A percentile compares a stretch with the other conserved stretches of the same genome.
Evolutionary conservation across 1,284 basidiomycete genomes (phyloP).

Genomic region (Melampsora larici-populina): DNA sequence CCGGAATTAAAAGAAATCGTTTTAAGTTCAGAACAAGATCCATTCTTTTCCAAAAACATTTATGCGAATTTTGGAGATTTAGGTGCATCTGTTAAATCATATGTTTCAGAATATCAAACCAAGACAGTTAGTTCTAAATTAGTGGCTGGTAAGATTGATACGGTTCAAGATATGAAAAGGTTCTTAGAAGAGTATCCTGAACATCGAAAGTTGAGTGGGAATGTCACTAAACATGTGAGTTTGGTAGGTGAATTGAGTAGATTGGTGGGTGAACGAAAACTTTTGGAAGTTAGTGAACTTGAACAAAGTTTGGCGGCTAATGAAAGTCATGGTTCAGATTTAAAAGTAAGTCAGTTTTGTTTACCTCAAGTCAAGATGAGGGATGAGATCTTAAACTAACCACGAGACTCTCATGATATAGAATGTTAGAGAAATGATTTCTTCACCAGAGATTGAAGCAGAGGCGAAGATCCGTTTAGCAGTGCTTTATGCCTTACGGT

Average conservation of each 20-base stretch:
- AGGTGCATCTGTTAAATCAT: constrained; percentile 84
- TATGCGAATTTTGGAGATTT: constrained; percentile 96
- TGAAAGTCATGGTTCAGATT: constrained; percentile 73
- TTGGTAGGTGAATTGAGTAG: constrained; percentile 92
- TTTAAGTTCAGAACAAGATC: constrained; percentile 82
- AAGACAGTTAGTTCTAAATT: constrained; percentile 66
- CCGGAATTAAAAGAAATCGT: constrained; percentile 93
- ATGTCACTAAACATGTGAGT: constrained; percentile 97
- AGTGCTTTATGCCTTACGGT: constrained; percentile 90
- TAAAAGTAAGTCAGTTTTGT: constrained; percentile 68
- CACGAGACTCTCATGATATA: constrained; percentile 55
- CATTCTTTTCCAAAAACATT: constrained; percentile 88
- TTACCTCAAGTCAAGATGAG: neutral
- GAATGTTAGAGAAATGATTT: constrained; percentile 73
- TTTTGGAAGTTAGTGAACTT: constrained; percentile 86
- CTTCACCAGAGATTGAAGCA: constrained; percentile 65
- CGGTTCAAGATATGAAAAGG: constrained; percentile 92
- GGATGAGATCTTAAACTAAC: constrained; percentile 24
- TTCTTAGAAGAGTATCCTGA: constrained; percentile 99
- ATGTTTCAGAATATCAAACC: constrained; percentile 90
- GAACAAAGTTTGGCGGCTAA: constrained; percentile 94
- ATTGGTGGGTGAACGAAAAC: constrained; percentile 76
- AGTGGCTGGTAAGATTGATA: constrained; percentile 68
- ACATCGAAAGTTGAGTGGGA: constrained; percentile 90
- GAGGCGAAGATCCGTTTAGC: constrained; percentile 86